A percentile compares a stretch with the other conserved stretches of the same genome.
Evolutionary conservation across 139 green algal species (phyloP).

Genomic region (Chara braunii): DNA sequence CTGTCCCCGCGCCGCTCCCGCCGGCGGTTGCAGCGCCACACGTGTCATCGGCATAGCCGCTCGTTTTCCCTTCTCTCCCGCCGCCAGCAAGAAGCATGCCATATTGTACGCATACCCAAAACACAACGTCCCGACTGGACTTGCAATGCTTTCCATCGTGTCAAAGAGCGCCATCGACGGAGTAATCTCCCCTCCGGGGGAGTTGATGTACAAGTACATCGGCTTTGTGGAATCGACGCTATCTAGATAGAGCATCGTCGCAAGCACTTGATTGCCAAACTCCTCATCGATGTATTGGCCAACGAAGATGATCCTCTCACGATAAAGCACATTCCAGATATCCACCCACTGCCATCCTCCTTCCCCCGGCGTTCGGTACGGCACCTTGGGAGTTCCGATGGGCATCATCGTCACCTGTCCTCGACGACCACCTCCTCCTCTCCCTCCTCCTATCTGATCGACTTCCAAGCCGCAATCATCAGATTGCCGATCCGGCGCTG

Average conservation of each 20-base stretch:
- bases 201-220: conserved; percentile 86
- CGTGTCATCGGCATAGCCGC: not conserved
- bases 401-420: conserved; percentile 60
- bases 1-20: conserved; percentile 79
- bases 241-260: conserved; percentile 87
- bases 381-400: conserved; percentile 76
- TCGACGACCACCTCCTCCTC: no score
- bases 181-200: conserved; percentile 67
- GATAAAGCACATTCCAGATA: conserved; percentile 90
- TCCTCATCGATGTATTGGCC: conserved; percentile 76
- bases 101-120: conserved; percentile 93
- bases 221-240: conserved; percentile 68
- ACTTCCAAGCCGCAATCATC: no score
- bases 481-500: no score
- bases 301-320: conserved; percentile 83
- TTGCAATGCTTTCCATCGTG: conserved; percentile 90
- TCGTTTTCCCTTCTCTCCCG: conserved; percentile 72
- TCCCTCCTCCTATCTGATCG: no score
- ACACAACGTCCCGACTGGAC: conserved; percentile 81
- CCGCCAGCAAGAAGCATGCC: conserved; percentile 88
- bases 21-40: conserved; percentile 82
- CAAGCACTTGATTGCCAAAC: conserved; percentile 80
- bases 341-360: conserved; percentile 81
- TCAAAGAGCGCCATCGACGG: conserved; percentile 90
- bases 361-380: conserved; percentile 69